Evolutionary conservation across 495 filamentous ascomycete genomes (phyloP), one percentile per base, ranked within the genome.

Genomic region (Parathielavia appendiculata): DNA sequence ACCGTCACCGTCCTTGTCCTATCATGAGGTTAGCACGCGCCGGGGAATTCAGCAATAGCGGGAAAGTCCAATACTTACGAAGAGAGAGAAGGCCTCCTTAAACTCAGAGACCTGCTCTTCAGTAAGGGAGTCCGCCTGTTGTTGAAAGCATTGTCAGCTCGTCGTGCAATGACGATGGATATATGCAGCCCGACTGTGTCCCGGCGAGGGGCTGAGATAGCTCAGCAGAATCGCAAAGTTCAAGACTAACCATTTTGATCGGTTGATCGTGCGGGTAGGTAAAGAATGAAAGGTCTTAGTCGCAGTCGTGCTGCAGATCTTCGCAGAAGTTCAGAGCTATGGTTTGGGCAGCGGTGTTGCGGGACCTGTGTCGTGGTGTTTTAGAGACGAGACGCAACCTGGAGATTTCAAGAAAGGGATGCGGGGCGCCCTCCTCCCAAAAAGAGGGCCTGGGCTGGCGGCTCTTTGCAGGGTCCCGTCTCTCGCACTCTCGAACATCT

Each of bases 1-100:
- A 98, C 93, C 93, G 91, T 98, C 95, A 69, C 95, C 93, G 82
- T 98, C 95, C 79, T 98, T 98, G 84, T 98, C 93, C 93, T 98
- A 70, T 75, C 65, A 11, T 19, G 52, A 35, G 17, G 61, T 59
- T n/a, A 63, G 48, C 51, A 54, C 46, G 19, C 22, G 22, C 17
- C 22, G 40, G 22, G 5, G 19, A 20, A 38, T 39, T 17, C 22
- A 17, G 39, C n/a, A 34, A 53, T 54, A 34, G 4, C 45, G 30
- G 44, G 17, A 17, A 23, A 14, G 1, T 32, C 19, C 11, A 19
- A 3, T 30, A 91, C 93, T 88, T 83, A 98, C 93, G 76, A 98
- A 98, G 39, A 98, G 87, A 73, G 93, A 98, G 81, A 98, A 98
- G 47, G 93, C 93, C 80, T 98, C 95, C 87, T 97, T 98, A 79